Evolutionary conservation across 352 stramenopile species (phyloP).

Genomic region (Pelagophyceae sp.): DNA sequence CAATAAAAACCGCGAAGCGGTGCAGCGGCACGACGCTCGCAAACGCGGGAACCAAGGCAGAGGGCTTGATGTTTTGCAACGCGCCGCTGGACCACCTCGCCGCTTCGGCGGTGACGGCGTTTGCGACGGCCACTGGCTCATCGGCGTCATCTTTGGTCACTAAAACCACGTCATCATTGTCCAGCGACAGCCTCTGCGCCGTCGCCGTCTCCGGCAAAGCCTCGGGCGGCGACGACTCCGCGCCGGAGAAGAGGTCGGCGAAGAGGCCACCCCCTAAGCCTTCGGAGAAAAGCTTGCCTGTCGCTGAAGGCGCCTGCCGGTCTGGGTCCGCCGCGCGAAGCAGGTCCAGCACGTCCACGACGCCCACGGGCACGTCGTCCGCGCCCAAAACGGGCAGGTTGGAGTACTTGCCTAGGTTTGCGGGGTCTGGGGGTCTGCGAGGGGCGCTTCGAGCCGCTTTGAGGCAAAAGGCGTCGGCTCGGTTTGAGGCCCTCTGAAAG

Average conservation of each 20-base stretch:
- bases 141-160: background rate
- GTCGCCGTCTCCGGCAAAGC: no score
- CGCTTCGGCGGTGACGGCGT: background rate
- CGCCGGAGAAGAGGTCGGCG: background rate
- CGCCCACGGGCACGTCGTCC: background rate
- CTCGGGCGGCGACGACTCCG: no score
- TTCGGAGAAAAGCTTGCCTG: background rate
- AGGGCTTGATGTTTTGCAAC: no score
- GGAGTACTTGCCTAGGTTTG: constrained; percentile 50
- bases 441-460: no score
- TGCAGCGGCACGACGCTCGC: no score
- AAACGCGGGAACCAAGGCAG: no score
- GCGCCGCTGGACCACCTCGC: no score
- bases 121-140: background rate
- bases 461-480: background rate
- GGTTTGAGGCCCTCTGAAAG: constrained; percentile 44
- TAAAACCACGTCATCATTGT: background rate
- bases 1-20: no score
- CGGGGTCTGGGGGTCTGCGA: no score
- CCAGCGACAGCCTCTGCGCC: background rate
- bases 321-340: background rate
- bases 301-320: background rate
- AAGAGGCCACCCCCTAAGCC: background rate
- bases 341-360: constrained; percentile 2
- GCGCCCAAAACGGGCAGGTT: background rate